Conservation (phyloP, 768 basidiomycete species). For the Tulasnella calospora region DNA sequence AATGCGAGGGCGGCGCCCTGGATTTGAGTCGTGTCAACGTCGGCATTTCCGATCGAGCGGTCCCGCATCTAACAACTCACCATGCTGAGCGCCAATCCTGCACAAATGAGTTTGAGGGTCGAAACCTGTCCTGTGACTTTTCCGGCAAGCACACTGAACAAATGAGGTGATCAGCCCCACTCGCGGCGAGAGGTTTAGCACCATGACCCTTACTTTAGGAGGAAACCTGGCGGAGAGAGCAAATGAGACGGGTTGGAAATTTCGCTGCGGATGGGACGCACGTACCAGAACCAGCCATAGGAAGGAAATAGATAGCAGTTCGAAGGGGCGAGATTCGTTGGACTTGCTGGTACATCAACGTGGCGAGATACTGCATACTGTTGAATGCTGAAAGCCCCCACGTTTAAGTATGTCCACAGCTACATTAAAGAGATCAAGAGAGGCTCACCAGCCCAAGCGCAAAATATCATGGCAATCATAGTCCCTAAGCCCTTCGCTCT, state of each 20-base stretch:
- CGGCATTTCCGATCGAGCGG: background rate
- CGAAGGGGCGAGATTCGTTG: constrained; percentile 14
- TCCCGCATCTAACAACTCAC: background rate
- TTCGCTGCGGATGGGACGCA: background rate
- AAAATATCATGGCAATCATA: constrained; percentile 18
- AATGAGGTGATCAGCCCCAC: background rate
- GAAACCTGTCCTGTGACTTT: constrained; percentile 13
- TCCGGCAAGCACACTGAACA: constrained; percentile 5
- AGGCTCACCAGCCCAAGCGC: constrained; percentile 15
- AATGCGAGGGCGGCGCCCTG: constrained; percentile 18
- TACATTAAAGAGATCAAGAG: background rate
- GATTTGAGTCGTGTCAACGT: background rate
- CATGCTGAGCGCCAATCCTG: constrained; percentile 2
- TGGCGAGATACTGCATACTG: constrained; percentile 14
- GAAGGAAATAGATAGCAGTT: constrained; percentile 22
- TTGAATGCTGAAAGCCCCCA: constrained; percentile 10
- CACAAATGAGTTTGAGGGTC: constrained; percentile 3
- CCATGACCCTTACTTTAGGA: background rate
- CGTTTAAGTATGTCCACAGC: background rate
- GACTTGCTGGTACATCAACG: constrained; percentile 24
- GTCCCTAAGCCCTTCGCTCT: constrained; percentile 21
- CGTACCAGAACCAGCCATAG: constrained; percentile 4
- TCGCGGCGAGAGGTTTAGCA: too few species aligned
- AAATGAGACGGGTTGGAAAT: background rate
- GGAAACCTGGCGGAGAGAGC: background rate